Conservation (phyloP, 2,329 filamentous ascomycete genomes). For the Ophiostoma quercus region DNA sequence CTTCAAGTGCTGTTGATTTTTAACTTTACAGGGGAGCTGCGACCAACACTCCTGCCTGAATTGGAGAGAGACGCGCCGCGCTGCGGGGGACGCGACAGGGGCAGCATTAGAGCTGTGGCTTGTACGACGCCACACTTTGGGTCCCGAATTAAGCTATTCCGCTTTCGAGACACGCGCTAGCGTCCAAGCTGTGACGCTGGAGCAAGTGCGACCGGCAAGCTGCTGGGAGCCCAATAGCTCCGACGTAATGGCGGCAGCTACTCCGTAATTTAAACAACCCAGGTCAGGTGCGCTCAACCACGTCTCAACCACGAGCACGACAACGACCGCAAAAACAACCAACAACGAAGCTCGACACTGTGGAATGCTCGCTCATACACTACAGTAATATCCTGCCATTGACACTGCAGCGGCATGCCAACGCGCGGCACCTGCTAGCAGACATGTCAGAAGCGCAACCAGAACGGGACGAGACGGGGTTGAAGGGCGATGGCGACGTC, state of each 20-base stretch:
- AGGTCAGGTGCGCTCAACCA: not conserved
- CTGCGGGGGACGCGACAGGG: conserved; percentile 21
- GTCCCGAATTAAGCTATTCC: conserved; percentile 3
- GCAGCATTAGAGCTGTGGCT: conserved; percentile 17
- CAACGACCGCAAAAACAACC: not conserved
- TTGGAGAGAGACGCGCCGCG: conserved; percentile 20
- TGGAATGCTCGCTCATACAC: not conserved
- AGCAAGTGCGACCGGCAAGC: conserved; percentile 20
- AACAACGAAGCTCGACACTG: not conserved
- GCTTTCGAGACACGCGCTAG: conserved; percentile 7
- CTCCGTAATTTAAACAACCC: conserved; percentile 2
- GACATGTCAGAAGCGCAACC: conserved; percentile 25
- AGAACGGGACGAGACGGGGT: conserved; percentile 19
- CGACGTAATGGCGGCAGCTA: conserved; percentile 16
- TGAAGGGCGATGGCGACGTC: not conserved
- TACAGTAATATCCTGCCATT: not conserved
- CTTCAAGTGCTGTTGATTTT: not conserved
- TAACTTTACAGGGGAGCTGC: conserved; percentile 16
- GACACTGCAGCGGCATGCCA: conserved; percentile 21
- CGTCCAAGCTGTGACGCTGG: conserved; percentile 17
- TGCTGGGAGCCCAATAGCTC: conserved; percentile 15
- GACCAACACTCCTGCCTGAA: conserved; percentile 1
- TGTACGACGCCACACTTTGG: conserved; percentile 13
- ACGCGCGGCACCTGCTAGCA: conserved; percentile 23
- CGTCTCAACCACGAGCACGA: not conserved